Evolutionary conservation across 1,139 yeast genomes (phyloP), one percentile per base, ranked within the genome.

Genomic region (Yamadazyma sp.): DNA sequence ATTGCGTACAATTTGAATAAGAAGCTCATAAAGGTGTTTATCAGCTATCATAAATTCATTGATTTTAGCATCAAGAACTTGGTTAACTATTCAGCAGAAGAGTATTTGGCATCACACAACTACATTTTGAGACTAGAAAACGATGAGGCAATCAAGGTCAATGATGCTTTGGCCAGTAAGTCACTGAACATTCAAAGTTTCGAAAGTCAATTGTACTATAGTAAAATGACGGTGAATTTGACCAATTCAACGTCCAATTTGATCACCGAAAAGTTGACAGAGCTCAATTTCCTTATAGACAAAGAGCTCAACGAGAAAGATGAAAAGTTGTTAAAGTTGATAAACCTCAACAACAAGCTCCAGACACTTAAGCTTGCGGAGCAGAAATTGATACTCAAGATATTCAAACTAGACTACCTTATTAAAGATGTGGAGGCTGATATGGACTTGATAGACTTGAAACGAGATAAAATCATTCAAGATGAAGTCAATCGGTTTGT

Each of bases 1-100:
- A 84, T 92, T 21, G 86, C 95, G 1, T 77, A 80, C 40, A 79
- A 84, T 53, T 77, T 84, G 31, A 87, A 92, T 39, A 78, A 82
- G 48, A 80, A 81, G 52, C 80, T 92, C 46, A 84, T 86, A 51
- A 81, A 83, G 46, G 80, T 85, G 1, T 69, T 92, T 37, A 63
- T 88, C 12, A 75, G 78, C 29, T 83, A 86, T 59, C 86, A 84
- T 47, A 92, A 90, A 11, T 75, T 79, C 42, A 76, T 86, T 15
- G 82, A 84, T 48, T 67, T 71, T 40, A 45, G 54, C 9, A 68
- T 89, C 31, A 74, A 79, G 29, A 90, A 92, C 59, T 75, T 81
- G 46, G 78, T 79, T 25, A 86, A 89, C 12, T 73, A 79, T 43
- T 78, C 88, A 0, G 88, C 89, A 1, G 86, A 86, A 48, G 95